Evolutionary conservation across 2,329 filamentous ascomycete genomes (phyloP).

Genomic region (Thelonectria discophora): DNA sequence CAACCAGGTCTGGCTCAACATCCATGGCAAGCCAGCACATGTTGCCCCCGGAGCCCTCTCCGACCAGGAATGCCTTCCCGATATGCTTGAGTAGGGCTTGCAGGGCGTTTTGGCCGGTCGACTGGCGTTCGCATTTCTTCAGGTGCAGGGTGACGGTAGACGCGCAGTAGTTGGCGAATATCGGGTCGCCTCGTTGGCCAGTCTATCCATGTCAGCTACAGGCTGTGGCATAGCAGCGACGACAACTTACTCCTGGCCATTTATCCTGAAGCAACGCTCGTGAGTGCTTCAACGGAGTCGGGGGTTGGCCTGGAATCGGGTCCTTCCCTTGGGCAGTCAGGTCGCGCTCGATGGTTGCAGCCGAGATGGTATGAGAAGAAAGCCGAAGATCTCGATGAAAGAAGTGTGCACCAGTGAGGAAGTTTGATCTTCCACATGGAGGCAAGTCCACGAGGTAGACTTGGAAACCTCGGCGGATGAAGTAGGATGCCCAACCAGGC

Average conservation of each 20-base stretch:
- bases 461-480: constrained; percentile 51
- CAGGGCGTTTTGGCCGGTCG: constrained; percentile 48
- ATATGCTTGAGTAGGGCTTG: constrained; percentile 54
- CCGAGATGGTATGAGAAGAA: constrained; percentile 30
- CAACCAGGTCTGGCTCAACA: constrained; percentile 55
- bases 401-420: constrained; percentile 31
- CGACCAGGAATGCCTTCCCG: constrained; percentile 55
- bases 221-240: neutral
- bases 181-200: constrained; percentile 53
- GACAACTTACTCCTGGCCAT: constrained; percentile 50
- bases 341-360: constrained; percentile 40
- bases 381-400: constrained; percentile 34
- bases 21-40: constrained; percentile 61
- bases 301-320: constrained; percentile 2
- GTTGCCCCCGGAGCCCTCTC: constrained; percentile 59
- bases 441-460: constrained; percentile 57
- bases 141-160: constrained; percentile 50
- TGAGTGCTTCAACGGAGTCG: constrained; percentile 28
- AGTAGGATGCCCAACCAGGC: constrained; percentile 57
- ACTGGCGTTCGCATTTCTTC: constrained; percentile 44
- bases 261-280: constrained; percentile 46
- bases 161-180: constrained; percentile 59
- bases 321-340: constrained; percentile 45
- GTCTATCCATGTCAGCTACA: constrained; percentile 32
- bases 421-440: constrained; percentile 49